Conservation (phyloP, 2,329 filamentous ascomycete species). For the Pseudogymnoascus sp. region DNA sequence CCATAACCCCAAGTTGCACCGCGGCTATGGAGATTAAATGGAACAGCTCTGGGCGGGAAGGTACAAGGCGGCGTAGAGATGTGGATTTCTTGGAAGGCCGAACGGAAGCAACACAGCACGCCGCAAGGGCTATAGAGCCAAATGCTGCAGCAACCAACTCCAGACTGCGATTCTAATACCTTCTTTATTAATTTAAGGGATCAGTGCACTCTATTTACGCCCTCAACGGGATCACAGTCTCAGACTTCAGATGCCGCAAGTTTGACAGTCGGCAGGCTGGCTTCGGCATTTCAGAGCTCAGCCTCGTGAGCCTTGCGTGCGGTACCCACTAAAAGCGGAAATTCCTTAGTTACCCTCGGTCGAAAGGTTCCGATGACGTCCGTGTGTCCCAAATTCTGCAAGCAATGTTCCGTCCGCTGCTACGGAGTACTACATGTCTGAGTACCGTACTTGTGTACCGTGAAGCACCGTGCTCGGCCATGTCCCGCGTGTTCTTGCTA, state of each 20-base stretch:
- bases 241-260: neutral
- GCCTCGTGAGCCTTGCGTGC: slow-evolving; percentile 6
- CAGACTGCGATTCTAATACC: neutral
- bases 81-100: neutral
- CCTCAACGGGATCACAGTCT: neutral
- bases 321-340: slow-evolving; percentile 8
- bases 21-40: slow-evolving; percentile 5
- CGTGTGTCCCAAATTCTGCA: neutral
- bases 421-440: neutral
- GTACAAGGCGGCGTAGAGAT: neutral
- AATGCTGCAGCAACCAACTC: no score
- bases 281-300: slow-evolving; percentile 5
- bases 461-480: neutral
- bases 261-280: neutral
- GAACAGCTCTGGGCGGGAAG: slow-evolving; percentile 4
- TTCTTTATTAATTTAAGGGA: neutral
- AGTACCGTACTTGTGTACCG: neutral
- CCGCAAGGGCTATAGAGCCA: neutral
- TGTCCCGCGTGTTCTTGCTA: neutral
- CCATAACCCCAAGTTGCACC: slow-evolving; percentile 9
- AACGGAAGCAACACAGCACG: neutral
- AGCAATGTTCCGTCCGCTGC: neutral
- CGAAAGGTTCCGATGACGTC: slow-evolving; percentile 8
- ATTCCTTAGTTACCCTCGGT: slow-evolving; percentile 5
- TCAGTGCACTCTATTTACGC: neutral